These are phyloP conservation scores for Musa troglodytarum DNA, from an alignment of 176 grass and related monocot genomes.

Conservation along the genomic window DNA sequence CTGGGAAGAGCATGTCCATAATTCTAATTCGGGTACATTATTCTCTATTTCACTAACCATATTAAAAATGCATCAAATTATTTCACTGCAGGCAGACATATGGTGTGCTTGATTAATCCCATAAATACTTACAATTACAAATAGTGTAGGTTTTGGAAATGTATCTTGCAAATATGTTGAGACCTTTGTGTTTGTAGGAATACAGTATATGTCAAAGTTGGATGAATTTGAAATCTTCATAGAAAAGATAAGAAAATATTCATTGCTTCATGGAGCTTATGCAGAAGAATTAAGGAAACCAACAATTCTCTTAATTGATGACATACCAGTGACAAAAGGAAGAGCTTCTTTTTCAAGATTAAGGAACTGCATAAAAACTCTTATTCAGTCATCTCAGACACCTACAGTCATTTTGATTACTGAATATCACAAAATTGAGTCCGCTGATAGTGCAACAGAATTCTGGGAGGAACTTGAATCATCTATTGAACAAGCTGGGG, in stretches of 20 bases:
- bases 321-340: conserved; percentile 77
- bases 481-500: conserved; percentile 67
- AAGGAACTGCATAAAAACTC: conserved; percentile 57
- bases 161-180: background rate
- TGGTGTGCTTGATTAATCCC: background rate
- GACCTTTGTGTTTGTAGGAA: conserved; percentile 34
- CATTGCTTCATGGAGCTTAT: conserved; percentile 46
- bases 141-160: background rate
- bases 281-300: conserved; percentile 45
- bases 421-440: conserved; percentile 68
- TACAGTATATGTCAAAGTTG: conserved; percentile 84
- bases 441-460: conserved; percentile 35
- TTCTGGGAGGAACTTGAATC: conserved; percentile 65
- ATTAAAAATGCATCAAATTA: background rate
- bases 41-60: background rate
- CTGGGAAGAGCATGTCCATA: conserved; percentile 74
- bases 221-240: conserved; percentile 88
- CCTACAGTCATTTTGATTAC: conserved; percentile 82
- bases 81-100: background rate
- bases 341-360: conserved; percentile 67
- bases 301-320: conserved; percentile 71
- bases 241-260: conserved; percentile 80
- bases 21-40: conserved; percentile 61
- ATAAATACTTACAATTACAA: background rate
- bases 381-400: conserved; percentile 53